Conservation (phyloP, 495 filamentous ascomycete genomes). For the Jackrogersella minutella region DNA sequence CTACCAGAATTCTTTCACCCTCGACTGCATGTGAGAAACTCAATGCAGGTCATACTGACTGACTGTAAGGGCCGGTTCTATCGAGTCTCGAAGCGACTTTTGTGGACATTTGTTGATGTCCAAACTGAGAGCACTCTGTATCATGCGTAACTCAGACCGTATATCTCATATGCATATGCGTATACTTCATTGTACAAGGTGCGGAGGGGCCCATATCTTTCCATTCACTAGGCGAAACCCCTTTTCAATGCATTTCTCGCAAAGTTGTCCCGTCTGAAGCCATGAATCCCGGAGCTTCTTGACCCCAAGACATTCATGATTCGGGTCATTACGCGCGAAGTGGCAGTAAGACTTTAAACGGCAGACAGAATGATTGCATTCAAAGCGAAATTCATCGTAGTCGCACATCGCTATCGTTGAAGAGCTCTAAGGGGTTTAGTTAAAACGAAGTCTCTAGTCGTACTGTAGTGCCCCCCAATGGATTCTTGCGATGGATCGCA, state of each 20-base stretch:
- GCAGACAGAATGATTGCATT: constrained; percentile 62
- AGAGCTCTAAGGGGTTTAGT: neutral
- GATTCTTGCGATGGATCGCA: neutral
- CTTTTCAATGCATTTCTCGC: constrained; percentile 51
- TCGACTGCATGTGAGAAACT: constrained; percentile 3
- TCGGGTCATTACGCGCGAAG: constrained; percentile 70
- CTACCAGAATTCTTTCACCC: neutral
- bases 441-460: neutral
- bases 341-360: constrained; percentile 73
- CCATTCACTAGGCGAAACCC: constrained; percentile 35
- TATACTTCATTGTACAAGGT: constrained; percentile 11
- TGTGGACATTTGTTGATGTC: neutral
- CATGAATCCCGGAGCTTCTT: constrained; percentile 66
- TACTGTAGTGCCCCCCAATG: too few species aligned
- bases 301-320: constrained; percentile 68
- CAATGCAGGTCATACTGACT: neutral
- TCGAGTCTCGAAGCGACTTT: neutral
- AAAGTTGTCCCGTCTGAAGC: constrained; percentile 54
- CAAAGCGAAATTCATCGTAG: constrained; percentile 69
- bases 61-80: neutral
- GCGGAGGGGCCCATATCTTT: constrained; percentile 29
- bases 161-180: neutral
- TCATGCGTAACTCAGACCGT: constrained; percentile 7
- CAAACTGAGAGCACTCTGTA: neutral
- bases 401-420: constrained; percentile 63